A percentile compares a stretch with the other conserved stretches of the same genome.
Conservation (phyloP, 805 yeast species). For the Pichia scutulata region DNA sequence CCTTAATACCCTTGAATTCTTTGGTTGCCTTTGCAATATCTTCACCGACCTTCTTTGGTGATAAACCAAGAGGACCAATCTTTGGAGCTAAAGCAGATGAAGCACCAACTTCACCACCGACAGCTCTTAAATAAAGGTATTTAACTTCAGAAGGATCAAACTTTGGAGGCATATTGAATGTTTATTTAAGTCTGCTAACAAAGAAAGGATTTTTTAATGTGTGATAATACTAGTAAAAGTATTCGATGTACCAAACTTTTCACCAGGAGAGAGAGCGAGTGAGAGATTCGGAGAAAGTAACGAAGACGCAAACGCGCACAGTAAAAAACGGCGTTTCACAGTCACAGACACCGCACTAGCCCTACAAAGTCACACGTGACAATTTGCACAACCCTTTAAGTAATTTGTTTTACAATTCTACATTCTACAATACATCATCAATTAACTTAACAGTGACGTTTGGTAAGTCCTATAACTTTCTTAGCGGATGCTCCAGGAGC, state of each 20-base stretch:
- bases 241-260: neutral
- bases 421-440: neutral
- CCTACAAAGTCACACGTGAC: neutral
- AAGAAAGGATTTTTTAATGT: neutral
- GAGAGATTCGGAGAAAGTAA: neutral
- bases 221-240: neutral
- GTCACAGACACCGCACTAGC: neutral
- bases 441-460: constrained; percentile 16
- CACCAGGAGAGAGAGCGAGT: neutral
- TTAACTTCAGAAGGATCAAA: constrained; percentile 98
- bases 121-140: constrained; percentile 98
- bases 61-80: constrained; percentile 99
- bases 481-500: constrained; percentile 48
- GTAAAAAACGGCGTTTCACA: neutral
- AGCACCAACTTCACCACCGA: constrained; percentile 99
- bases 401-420: neutral
- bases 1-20: constrained; percentile 98
- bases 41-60: constrained; percentile 99
- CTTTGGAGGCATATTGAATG: constrained; percentile 83
- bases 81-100: constrained; percentile 99
- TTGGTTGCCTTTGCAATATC: constrained; percentile 99
- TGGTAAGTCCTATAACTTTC: constrained; percentile 48
- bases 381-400: neutral
- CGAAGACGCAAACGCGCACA: neutral
- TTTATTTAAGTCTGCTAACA: neutral